Conservation (phyloP, 352 stramenopile species). For the Blastocystis sp. region DNA sequence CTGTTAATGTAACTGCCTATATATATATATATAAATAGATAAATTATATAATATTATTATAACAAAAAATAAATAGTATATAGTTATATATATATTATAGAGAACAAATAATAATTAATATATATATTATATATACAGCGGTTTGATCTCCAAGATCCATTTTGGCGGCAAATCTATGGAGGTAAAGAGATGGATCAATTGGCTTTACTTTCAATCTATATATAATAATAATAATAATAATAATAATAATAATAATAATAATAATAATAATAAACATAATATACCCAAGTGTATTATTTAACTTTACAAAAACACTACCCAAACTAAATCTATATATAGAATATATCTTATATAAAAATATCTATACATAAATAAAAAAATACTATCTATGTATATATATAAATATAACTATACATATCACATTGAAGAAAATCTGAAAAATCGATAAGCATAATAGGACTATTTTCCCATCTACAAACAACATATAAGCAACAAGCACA, state of each 20-base stretch:
- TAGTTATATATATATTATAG: too few species aligned
- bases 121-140: slow-evolving; percentile 54
- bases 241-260: slow-evolving; percentile 57
- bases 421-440: slow-evolving; percentile 94
- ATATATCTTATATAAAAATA: slow-evolving; percentile 47
- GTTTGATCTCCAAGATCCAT: slow-evolving; percentile 78
- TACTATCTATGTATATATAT: too few species aligned
- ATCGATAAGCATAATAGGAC: slow-evolving; percentile 94
- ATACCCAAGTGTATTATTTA: slow-evolving; percentile 44
- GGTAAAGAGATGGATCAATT: slow-evolving; percentile 92
- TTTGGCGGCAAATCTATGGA: slow-evolving; percentile 85
- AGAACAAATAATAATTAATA: too few species aligned
- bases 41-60: too few species aligned
- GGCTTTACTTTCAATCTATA: slow-evolving; percentile 78
- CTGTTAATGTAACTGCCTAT: slow-evolving; percentile 73
- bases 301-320: slow-evolving; percentile 57
- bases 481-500: slow-evolving; percentile 95
- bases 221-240: slow-evolving; percentile 67
- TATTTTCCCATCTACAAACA: slow-evolving; percentile 84
- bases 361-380: too few species aligned
- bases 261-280: slow-evolving; percentile 59
- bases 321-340: slow-evolving; percentile 36
- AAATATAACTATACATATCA: slow-evolving; percentile 59
- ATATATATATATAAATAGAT: slow-evolving; percentile 39
- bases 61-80: too few species aligned